Evolutionary conservation across 2,329 filamentous ascomycete species (phyloP), one percentile per base, ranked within the genome.

Genomic region (Esteya vermicola): DNA sequence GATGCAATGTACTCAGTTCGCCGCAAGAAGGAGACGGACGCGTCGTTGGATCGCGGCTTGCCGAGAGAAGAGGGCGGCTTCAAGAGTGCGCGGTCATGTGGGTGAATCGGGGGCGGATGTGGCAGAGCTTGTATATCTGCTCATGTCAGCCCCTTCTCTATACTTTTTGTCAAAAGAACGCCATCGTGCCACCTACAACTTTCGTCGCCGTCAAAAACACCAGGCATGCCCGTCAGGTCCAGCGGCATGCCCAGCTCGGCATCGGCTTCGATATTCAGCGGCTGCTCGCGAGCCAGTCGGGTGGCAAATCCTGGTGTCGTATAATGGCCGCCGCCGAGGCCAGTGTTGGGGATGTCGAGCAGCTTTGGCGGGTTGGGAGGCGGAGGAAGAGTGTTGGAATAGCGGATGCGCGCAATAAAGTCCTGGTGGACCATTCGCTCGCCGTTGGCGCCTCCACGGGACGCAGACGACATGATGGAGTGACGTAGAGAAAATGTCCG

Each of bases 241-340:
- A 98, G 77, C 44, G 88, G 86, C 91, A 98, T 96, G 43, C 91
- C 91, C 51, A 96, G 73, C 65, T 98, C 91, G 9, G 88, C 91
- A 72, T 98, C 91, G 23, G 86, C 86, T 61, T 98, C 91, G 45
- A 98, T 91, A 55, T 95, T 96, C 36, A 94, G 68, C 39, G 89
- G 84, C 64, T 96, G 91, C 54, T 94, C 86, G 54, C 89, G 72
- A 16, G 84, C 85, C 50, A 98, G 67, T 47, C 85, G 78, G 34
- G 88, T 91, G 23, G 88, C 86, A 64, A 93, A 98, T 19, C 79
- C 79, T 1, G 91, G 85, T 4, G 79, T 85, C 25, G 91, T 93
- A 61, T 95, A 96, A 57, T 93, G 83, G 43, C 81, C 81, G 50
- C 78, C 83, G 31, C 83, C 72, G 14, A 96, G 73, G 32, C 91